Conservation (phyloP, 805 yeast species). For the Wickerhamomyces alni region DNA sequence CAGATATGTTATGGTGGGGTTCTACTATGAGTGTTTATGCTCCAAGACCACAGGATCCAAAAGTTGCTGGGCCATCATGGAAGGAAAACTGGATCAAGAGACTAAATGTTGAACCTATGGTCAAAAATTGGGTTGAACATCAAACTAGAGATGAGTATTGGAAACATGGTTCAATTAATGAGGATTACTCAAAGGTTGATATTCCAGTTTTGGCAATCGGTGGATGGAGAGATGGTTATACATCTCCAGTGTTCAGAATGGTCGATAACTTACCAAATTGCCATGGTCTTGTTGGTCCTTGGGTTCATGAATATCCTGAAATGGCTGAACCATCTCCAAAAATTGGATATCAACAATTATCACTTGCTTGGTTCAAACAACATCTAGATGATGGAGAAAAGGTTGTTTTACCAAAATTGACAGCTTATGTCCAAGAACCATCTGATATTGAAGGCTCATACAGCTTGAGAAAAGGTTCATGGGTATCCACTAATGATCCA, state of each 20-base stretch:
- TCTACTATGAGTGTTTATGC: conserved; percentile 39
- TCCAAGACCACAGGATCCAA: conserved; percentile 42
- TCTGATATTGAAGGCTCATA: conserved; percentile 32
- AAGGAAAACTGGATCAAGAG: conserved; percentile 35
- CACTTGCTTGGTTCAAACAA: conserved; percentile 36
- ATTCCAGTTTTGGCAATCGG: conserved; percentile 40
- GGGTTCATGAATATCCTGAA: conserved; percentile 46
- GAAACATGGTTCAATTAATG: conserved; percentile 43
- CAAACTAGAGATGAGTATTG: conserved; percentile 40
- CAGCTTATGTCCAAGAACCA: conserved; percentile 40
- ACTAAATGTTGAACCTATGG: conserved; percentile 34
- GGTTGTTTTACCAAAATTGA: conserved; percentile 27
- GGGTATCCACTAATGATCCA: conserved; percentile 28
- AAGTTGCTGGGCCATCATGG: conserved; percentile 34
- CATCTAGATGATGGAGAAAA: conserved; percentile 27
- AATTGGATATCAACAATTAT: conserved; percentile 37
- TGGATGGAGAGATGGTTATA: conserved; percentile 45
- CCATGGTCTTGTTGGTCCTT: conserved; percentile 36
- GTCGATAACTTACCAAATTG: conserved; percentile 33
- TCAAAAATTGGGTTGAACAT: conserved; percentile 36
- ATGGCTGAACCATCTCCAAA: conserved; percentile 40
- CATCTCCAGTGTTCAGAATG: conserved; percentile 39
- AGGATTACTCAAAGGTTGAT: conserved; percentile 32
- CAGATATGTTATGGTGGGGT: conserved; percentile 47
- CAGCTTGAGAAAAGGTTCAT: conserved; percentile 31